Conservation (phyloP, 2,329 filamentous ascomycete species). For the Epichloe sp. region DNA sequence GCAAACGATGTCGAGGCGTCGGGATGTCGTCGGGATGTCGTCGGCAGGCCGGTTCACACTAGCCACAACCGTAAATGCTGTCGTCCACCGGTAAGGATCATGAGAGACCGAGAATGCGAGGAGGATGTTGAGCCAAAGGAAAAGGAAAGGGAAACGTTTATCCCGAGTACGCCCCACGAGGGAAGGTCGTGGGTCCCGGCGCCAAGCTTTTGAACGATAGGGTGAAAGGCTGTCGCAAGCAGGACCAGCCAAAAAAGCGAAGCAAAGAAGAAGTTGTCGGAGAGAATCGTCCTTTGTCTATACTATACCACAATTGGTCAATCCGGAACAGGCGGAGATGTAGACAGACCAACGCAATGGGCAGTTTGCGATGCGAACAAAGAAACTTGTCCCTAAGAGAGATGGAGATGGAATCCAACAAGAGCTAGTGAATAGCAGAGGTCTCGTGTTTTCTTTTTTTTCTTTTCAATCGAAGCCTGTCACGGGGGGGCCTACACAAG, state of each 20-base stretch:
- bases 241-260: slow-evolving; percentile 35
- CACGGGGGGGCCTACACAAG: neutral
- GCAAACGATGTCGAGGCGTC: neutral
- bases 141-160: neutral
- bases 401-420: neutral
- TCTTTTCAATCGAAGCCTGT: neutral
- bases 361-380: neutral
- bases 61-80: neutral
- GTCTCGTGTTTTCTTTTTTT: neutral
- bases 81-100: neutral
- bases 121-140: neutral
- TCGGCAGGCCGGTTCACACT: neutral
- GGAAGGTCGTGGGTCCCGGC: neutral
- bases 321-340: neutral
- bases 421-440: neutral
- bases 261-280: neutral
- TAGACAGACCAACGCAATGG: too few species aligned
- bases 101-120: neutral
- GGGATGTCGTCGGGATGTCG: neutral
- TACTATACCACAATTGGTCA: slow-evolving; percentile 1
- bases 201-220: neutral
- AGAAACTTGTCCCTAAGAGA: too few species aligned
- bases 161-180: neutral
- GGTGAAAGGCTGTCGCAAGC: neutral
- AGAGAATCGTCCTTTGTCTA: neutral